Base-by-base conservation (phyloP, 2,329 filamentous ascomycete genomes). In the Trichoderma afroharzianum region DNA sequence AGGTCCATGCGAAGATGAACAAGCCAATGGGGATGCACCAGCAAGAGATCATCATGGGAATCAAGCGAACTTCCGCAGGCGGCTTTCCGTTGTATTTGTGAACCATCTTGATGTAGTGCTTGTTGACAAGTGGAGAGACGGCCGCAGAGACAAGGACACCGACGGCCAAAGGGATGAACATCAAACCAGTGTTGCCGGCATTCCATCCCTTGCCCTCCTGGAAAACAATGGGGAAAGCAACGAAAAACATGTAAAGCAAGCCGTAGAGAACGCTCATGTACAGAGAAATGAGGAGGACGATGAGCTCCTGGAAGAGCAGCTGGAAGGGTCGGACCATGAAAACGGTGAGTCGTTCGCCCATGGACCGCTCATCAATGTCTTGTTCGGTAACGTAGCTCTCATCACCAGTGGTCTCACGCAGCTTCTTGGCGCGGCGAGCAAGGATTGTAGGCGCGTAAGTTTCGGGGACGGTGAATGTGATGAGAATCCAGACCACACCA, bases 381-480 rank as follows among this genome's bases (percentile, higher is more conserved):
- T 92, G 88, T 80, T 96, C 93, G 0, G 94, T 95, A 50, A 94
- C 92, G 77, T 91, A 91, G 73, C 87, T 88, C 2, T 83, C 75
- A 73, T 93, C 88, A 26, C 91, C 90, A 1, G 92, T 92, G 36
- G 89, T 81, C 78, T 91, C 88, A 67, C 94, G 88, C 73, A 96
- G 83, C 79, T 93, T 92, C 77, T 86, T 85, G 3, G 94, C 94
- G 14, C 93, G 88, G 33, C 82, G 83, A 67, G 88, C 87, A 18
- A 98, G 88, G 64, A 97, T 90, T 0, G 89, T 92, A 0, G 94
- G 93, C 0, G 93, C 91, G 79, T 96, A 97, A 0, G 94, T 97
- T 81, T 97, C 94, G 1, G 93, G 93, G 0, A 97, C 91, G n/a
- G 93, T 96, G 81, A 97, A 95, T 33, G 91, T 91, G 80, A 96